Evolutionary conservation across 129 eudicot species (phyloP).

Genomic region (Flaveria trinervia): DNA sequence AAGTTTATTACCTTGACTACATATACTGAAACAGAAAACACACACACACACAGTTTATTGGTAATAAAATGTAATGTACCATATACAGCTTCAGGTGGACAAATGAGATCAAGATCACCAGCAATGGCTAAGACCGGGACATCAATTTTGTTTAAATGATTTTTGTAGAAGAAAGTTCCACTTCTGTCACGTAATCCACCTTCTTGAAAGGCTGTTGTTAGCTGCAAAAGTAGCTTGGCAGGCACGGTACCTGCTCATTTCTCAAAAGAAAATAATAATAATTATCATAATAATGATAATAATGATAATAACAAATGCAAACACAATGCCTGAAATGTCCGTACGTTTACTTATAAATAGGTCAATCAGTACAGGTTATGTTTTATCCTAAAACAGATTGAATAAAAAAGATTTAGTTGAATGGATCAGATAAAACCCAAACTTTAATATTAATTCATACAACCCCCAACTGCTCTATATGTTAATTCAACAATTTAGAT

Average conservation of each 20-base stretch:
- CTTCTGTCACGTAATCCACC: conserved; percentile 71
- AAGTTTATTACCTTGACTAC: conserved; percentile 8
- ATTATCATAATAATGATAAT: background rate
- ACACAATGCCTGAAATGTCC: background rate
- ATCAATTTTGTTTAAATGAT: conserved; percentile 55
- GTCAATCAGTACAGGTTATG: background rate
- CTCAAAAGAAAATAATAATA: background rate
- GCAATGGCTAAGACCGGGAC: conserved; percentile 73
- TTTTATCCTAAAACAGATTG: background rate
- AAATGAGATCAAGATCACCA: conserved; percentile 67
- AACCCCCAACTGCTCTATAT: background rate
- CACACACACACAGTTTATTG: background rate
- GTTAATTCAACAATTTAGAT: background rate
- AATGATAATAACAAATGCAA: background rate
- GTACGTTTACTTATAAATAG: background rate
- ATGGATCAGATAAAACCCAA: background rate
- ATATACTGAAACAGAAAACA: background rate
- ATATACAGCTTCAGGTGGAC: conserved; percentile 89
- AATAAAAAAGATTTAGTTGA: background rate
- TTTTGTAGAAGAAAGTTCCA: conserved; percentile 65
- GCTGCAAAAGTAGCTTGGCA: conserved; percentile 73
- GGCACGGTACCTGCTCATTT: conserved; percentile 61
- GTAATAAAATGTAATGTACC: conserved; percentile 44
- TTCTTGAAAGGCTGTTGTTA: conserved; percentile 62
- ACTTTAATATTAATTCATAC: background rate